Evolutionary conservation across 164 flowering plant genomes (phyloP).

Genomic region (Magnolia sinica): DNA sequence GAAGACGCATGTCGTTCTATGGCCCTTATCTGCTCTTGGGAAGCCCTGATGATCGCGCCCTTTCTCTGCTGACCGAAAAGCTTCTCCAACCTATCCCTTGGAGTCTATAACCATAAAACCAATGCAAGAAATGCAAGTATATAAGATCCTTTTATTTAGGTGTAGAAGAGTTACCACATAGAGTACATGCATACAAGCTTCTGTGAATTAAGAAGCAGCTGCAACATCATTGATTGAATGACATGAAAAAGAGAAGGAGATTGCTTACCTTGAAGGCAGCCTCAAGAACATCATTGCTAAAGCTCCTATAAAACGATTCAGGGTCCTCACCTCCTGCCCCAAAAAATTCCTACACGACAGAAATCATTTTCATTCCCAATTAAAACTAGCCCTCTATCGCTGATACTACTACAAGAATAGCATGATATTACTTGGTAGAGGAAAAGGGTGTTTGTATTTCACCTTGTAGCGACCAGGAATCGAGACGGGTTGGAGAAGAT

Average conservation of each 20-base stretch:
- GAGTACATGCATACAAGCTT: too few species aligned
- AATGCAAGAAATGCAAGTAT: too few species aligned
- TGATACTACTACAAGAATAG: too few species aligned
- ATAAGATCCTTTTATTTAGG: too few species aligned
- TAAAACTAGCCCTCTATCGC: not conserved
- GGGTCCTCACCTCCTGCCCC: slow-evolving; percentile 53
- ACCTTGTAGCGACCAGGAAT: slow-evolving; percentile 19
- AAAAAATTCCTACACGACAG: slow-evolving; percentile 19
- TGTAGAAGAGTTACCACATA: too few species aligned
- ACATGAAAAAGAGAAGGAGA: too few species aligned
- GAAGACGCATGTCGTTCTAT: slow-evolving; percentile 28
- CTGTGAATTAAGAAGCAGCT: too few species aligned
- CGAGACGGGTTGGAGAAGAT: slow-evolving; percentile 11
- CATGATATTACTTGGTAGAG: too few species aligned
- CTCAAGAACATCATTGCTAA: slow-evolving; percentile 54
- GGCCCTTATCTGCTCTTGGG: slow-evolving; percentile 37
- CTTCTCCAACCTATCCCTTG: slow-evolving; percentile 28
- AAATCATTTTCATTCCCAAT: not conserved
- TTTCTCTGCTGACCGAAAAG: slow-evolving; percentile 25
- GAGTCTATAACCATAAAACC: slow-evolving; percentile 20
- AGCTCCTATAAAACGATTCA: slow-evolving; percentile 46
- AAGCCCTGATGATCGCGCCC: slow-evolving; percentile 32
- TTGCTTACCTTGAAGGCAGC: slow-evolving; percentile 57
- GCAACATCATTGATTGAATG: too few species aligned
- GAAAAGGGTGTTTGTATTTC: too few species aligned